Base-by-base conservation (phyloP, 176 grass and related monocot genomes). In the Musa acuminata region DNA sequence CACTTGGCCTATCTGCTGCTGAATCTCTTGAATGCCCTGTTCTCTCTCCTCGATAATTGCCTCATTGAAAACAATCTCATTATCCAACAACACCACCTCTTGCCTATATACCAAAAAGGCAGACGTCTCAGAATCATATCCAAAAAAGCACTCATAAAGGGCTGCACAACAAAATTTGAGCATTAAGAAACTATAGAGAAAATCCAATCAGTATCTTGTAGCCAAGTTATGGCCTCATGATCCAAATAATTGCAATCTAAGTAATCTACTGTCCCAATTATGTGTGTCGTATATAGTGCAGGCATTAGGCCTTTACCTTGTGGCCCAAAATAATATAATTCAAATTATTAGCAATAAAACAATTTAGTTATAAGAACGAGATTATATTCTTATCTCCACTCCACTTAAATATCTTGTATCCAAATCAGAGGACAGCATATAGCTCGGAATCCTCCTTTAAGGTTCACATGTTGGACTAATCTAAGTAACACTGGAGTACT, bases 1-100 rank as follows among this genome's bases (percentile, higher is more conserved):
- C 22, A 99, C 91, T 81, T 99, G 82, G 81, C 84, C 96, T 80
- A 99, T 99, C 82, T 99, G 96, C 50, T 94, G 84, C 69, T 99
- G 96, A 80, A 99, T 99, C 23, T 99, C 96, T 84, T 87, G 81
- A 76, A 95, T 94, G 19, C 88, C 88, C 48, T 91, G 91, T 64
- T 91, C 96, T 75, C 96, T 89, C 88, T 99, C 96, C 78, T 99
- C 96, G 27, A 95, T 99, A 59, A 99, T 81, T 11, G 96, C 88
- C 83, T 99, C 91, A 63, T 94, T 94, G 80, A 84, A 99, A 84
- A 88, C 84, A 82, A 99, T 83, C 82, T 99, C 95, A 82, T 91
- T 99, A 75, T 99, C 95, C 82, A 99, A 82, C 64, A 87, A 84
- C 72, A 94, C 26, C 20, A 99, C 82, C 82, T 94, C 88, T 88